Evolutionary conservation across 148 eudicot species (phyloP).

Genomic region (Silene latifolia): DNA sequence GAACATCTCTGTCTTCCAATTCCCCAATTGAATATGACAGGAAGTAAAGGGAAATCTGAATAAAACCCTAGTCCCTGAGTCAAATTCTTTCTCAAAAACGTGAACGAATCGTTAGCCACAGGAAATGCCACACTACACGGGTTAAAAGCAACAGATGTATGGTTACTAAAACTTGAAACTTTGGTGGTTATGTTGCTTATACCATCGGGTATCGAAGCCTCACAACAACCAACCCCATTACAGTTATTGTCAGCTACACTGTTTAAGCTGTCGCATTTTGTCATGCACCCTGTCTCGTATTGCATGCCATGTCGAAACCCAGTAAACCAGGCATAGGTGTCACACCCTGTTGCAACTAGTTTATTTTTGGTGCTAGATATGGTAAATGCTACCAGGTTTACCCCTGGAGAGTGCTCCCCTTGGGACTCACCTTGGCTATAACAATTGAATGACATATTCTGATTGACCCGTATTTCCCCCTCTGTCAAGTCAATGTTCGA

Average conservation of each 20-base stretch:
- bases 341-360: conserved; percentile 17
- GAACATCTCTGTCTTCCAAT: conserved; percentile 20
- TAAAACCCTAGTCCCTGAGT: neutral
- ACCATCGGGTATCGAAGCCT: conserved; percentile 13
- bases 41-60: neutral
- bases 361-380: conserved; percentile 15
- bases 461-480: conserved; percentile 11
- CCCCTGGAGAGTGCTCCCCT: neutral
- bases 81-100: neutral
- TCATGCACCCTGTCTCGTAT: conserved; percentile 22
- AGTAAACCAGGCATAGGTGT: conserved; percentile 22
- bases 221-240: conserved; percentile 23
- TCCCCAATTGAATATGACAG: conserved; percentile 20
- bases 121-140: conserved; percentile 24
- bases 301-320: conserved; percentile 3
- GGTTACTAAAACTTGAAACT: conserved; percentile 1
- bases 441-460: conserved; percentile 6
- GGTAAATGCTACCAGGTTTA: neutral
- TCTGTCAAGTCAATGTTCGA: neutral
- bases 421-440: neutral
- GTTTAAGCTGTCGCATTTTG: neutral
- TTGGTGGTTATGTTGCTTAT: neutral
- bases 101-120: conserved; percentile 4
- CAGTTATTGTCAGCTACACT: conserved; percentile 5
- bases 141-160: neutral